phyloP scores from a whole-genome alignment of 2,329 filamentous ascomycete species.

The Xylariaceae sp. region DNA sequence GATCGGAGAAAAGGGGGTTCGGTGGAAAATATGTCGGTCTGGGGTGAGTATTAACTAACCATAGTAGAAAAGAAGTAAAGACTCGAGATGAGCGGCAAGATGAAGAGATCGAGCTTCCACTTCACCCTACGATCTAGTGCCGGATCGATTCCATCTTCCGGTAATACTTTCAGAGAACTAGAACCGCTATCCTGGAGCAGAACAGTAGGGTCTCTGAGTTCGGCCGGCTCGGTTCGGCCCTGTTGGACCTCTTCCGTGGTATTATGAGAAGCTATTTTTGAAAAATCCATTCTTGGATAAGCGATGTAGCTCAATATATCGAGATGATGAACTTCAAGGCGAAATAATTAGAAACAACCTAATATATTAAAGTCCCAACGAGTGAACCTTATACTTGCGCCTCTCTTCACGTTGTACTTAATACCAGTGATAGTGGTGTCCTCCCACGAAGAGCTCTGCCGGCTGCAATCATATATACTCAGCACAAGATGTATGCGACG shows the following conservation, averaged over 20 bases:
- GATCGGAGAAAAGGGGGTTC: not conserved
- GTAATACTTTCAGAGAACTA: conserved; percentile 6
- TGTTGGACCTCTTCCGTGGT: conserved; percentile 4
- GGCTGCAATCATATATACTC: not conserved
- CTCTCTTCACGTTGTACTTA: not conserved
- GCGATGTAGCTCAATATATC: not conserved
- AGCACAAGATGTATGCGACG: not conserved
- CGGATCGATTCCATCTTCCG: conserved; percentile 14
- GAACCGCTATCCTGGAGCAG: conserved; percentile 4
- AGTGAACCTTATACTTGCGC: not conserved
- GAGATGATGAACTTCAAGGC: not conserved
- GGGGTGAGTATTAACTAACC: conserved; percentile 10
- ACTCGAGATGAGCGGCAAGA: conserved; percentile 27
- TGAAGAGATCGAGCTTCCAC: conserved; percentile 31
- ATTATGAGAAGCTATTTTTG: conserved; percentile 17
- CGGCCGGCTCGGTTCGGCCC: conserved; percentile 6
- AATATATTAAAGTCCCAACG: not conserved
- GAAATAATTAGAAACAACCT: not conserved
- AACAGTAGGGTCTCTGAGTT: conserved; percentile 12
- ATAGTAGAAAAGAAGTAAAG: conserved; percentile 32
- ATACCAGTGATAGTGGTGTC: not conserved
- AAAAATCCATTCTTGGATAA: not conserved
- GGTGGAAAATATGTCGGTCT: not conserved
- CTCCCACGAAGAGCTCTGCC: not conserved
- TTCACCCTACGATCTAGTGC: conserved; percentile 24